These are phyloP conservation scores for Cryphonectria nitschkei DNA, from an alignment of 2,329 filamentous ascomycete genomes.

Conservation along the genomic window DNA sequence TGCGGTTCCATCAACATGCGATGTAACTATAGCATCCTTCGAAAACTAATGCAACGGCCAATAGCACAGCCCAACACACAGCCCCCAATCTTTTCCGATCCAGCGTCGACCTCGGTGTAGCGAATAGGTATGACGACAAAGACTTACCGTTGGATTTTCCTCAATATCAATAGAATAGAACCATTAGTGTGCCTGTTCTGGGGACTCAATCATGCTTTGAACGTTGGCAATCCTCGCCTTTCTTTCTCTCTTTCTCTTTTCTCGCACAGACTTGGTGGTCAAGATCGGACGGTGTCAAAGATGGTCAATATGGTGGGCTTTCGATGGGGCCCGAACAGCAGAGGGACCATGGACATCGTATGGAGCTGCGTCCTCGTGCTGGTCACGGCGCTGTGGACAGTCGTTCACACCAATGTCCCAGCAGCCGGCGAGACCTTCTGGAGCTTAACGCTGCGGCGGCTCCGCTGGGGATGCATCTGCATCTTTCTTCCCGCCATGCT, in stretches of 20 bases:
- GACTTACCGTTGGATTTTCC: background rate
- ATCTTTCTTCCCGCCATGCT: too few relatives aligned
- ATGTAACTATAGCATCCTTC: background rate
- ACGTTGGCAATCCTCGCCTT: too few relatives aligned
- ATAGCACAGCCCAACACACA: background rate
- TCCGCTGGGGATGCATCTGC: too few relatives aligned
- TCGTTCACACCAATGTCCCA: slow-evolving; percentile 22
- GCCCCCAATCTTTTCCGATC: background rate
- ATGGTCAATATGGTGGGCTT: too few relatives aligned
- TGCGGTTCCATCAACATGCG: background rate
- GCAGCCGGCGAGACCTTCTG: slow-evolving; percentile 7
- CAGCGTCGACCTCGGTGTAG: background rate
- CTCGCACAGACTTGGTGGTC: too few relatives aligned
- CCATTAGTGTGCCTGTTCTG: background rate
- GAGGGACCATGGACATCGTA: slow-evolving; percentile 20
- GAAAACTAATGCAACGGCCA: background rate
- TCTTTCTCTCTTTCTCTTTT: background rate
- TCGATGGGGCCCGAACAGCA: slow-evolving; percentile 3
- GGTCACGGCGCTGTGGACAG: slow-evolving; percentile 18
- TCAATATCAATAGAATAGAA: background rate
- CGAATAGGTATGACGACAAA: background rate
- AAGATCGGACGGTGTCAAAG: too few relatives aligned
- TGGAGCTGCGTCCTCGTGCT: slow-evolving; percentile 22
- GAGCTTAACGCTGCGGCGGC: background rate
- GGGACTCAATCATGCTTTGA: too few relatives aligned